These are phyloP conservation scores for Ogataea philodendri DNA, from an alignment of 805 yeast genomes.

Conservation along the genomic window DNA sequence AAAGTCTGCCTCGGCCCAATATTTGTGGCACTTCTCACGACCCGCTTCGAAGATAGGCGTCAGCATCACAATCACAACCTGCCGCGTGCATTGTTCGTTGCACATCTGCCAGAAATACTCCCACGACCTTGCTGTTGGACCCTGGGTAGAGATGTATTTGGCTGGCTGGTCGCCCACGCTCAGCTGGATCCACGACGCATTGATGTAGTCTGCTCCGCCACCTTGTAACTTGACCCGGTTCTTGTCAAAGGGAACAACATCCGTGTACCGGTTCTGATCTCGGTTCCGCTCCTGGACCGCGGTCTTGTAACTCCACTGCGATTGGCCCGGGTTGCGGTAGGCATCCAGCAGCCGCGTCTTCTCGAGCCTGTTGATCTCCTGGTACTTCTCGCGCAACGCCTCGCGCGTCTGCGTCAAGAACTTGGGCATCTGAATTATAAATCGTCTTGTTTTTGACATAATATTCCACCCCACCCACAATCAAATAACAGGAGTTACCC, in stretches of 20 bases:
- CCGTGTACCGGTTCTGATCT: conserved; percentile 55
- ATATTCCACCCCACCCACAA: too few species aligned
- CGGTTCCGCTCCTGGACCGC: conserved; percentile 18
- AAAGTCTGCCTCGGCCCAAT: conserved; percentile 34
- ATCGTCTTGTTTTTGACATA: conserved; percentile 1
- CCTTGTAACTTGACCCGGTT: conserved; percentile 48
- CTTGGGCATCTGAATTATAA: conserved; percentile 25
- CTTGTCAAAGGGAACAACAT: conserved; percentile 65
- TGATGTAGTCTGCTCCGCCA: conserved; percentile 35
- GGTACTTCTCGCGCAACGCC: conserved; percentile 20
- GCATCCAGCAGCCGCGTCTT: conserved; percentile 22
- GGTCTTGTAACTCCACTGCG: conserved; percentile 20
- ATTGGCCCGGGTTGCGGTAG: conserved; percentile 13
- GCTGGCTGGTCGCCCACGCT: conserved; percentile 11
- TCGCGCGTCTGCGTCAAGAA: conserved; percentile 25
- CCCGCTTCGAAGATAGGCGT: conserved; percentile 57
- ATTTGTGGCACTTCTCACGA: conserved; percentile 40
- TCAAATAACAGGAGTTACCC: too few species aligned
- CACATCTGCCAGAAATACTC: conserved; percentile 48
- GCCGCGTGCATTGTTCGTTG: conserved; percentile 22
- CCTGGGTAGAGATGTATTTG: conserved; percentile 70
- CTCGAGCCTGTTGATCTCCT: conserved; percentile 15
- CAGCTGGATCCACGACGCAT: conserved; percentile 36
- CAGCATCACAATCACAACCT: conserved; percentile 63
- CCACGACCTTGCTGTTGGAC: conserved; percentile 45